Conservation (phyloP, 2,329 filamentous ascomycete genomes). For the Penicillium digitatum region DNA sequence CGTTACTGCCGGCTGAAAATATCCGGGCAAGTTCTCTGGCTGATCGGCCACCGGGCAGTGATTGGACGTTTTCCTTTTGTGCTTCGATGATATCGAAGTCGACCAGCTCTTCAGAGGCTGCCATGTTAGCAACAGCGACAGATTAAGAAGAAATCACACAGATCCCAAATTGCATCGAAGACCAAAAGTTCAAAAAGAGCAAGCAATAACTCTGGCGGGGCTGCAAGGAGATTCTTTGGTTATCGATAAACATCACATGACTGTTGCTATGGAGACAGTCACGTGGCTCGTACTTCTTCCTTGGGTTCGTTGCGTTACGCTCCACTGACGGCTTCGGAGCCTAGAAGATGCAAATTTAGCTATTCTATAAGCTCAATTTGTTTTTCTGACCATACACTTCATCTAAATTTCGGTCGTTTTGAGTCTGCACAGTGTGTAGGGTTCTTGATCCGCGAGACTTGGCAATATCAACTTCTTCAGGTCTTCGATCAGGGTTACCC, state of each 20-base stretch:
- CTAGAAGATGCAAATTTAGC: not conserved
- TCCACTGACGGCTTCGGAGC: not conserved
- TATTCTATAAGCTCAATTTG: not conserved
- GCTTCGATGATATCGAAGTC: constrained; percentile 89
- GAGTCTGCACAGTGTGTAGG: not conserved
- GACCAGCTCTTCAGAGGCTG: constrained; percentile 43
- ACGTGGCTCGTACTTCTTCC: constrained; percentile 22
- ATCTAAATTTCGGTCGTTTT: not conserved
- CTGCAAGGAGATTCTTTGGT: constrained; percentile 20
- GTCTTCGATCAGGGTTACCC: constrained; percentile 3
- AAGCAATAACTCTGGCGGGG: constrained; percentile 7
- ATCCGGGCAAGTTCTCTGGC: constrained; percentile 79
- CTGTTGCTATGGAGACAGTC: constrained; percentile 32
- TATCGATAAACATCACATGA: constrained; percentile 38
- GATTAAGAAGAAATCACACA: constrained; percentile 2
- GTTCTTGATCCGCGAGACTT: not conserved
- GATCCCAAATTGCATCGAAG: not conserved
- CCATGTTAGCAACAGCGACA: constrained; percentile 23
- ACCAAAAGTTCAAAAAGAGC: not conserved
- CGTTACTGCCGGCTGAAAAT: constrained; percentile 51
- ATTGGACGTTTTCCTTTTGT: constrained; percentile 97
- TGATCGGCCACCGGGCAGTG: constrained; percentile 80
- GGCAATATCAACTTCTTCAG: constrained; percentile 5
- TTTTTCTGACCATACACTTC: too few species aligned
- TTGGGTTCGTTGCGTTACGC: not conserved